Evolutionary conservation across 1,284 basidiomycete genomes (phyloP).

Genomic region (Pseudozyma thailandica): DNA sequence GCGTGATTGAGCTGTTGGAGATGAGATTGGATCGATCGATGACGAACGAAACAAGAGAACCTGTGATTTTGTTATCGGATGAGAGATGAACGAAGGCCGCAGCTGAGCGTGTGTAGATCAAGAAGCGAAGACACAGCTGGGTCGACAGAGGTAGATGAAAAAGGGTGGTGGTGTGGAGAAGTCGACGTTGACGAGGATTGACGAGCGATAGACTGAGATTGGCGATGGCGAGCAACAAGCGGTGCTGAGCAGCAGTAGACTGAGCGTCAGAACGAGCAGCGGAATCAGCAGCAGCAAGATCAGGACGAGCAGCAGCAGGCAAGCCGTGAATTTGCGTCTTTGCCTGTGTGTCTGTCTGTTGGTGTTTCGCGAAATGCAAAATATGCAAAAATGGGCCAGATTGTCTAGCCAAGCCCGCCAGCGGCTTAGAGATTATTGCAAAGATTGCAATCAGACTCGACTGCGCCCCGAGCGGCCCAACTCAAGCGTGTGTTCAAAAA

Average conservation of each 20-base stretch:
- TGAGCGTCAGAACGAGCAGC: conserved; percentile 9
- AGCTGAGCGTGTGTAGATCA: conserved; percentile 4
- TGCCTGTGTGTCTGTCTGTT: neutral
- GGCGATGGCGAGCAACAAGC: conserved; percentile 21
- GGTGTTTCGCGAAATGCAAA: conserved; percentile 6
- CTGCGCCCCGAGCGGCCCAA: no score
- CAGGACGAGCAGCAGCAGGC: no score
- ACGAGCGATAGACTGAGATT: conserved; percentile 15
- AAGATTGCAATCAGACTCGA: no score
- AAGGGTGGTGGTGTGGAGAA: conserved; percentile 24
- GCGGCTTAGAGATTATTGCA: neutral
- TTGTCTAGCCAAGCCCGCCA: conserved; percentile 1
- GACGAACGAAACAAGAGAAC: conserved; percentile 1
- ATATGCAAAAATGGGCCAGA: conserved; percentile 2
- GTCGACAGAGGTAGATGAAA: no score
- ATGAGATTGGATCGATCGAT: conserved; percentile 3
- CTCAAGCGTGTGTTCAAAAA: no score
- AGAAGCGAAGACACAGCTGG: conserved; percentile 13
- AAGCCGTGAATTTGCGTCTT: no score
- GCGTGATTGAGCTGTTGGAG: conserved; percentile 19
- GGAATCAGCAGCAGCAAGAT: no score
- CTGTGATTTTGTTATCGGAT: neutral
- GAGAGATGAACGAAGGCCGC: conserved; percentile 1
- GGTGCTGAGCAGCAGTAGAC: neutral
- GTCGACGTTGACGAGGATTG: neutral